Conservation (phyloP, 2,329 filamentous ascomycete genomes). For the Exophiala sideris region DNA sequence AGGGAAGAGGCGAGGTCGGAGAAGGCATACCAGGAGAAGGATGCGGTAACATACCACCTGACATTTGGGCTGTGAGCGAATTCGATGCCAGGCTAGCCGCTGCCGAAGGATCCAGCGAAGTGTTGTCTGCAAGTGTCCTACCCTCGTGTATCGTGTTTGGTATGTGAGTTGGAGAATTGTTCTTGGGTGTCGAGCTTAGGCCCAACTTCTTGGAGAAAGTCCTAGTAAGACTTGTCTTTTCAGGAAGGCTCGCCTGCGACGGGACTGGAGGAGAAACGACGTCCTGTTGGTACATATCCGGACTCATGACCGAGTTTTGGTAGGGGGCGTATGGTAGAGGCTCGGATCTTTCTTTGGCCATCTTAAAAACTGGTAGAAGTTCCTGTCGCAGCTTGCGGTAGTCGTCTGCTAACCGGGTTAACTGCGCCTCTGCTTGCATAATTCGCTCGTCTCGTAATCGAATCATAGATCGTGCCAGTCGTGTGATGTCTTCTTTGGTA, state of each 20-base stretch:
- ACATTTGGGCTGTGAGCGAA: slow-evolving; percentile 65
- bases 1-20: slow-evolving; percentile 43
- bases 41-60: slow-evolving; percentile 59
- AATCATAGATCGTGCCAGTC: slow-evolving; percentile 85
- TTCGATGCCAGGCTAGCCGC: slow-evolving; percentile 68
- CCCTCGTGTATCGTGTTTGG: slow-evolving; percentile 64
- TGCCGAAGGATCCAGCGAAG: slow-evolving; percentile 62
- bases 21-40: slow-evolving; percentile 46
- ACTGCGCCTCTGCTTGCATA: slow-evolving; percentile 73
- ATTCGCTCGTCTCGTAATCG: slow-evolving; percentile 88
- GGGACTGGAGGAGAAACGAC: slow-evolving; percentile 27
- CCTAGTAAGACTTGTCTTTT: slow-evolving; percentile 58
- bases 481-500: slow-evolving; percentile 87
- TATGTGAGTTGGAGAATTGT: slow-evolving; percentile 68
- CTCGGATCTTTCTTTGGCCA: slow-evolving; percentile 87
- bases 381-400: slow-evolving; percentile 87
- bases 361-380: slow-evolving; percentile 80
- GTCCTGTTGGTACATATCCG: slow-evolving; percentile 33
- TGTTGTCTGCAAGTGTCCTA: slow-evolving; percentile 53
- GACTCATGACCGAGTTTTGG: slow-evolving; percentile 27
- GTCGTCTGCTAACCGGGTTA: slow-evolving; percentile 80
- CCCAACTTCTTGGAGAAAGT: slow-evolving; percentile 72
- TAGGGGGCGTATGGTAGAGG: slow-evolving; percentile 65
- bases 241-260: slow-evolving; percentile 33
- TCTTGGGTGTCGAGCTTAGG: slow-evolving; percentile 67